Conservation (phyloP, 2,329 filamentous ascomycete genomes). For the Raffaelea ambrosiae region DNA sequence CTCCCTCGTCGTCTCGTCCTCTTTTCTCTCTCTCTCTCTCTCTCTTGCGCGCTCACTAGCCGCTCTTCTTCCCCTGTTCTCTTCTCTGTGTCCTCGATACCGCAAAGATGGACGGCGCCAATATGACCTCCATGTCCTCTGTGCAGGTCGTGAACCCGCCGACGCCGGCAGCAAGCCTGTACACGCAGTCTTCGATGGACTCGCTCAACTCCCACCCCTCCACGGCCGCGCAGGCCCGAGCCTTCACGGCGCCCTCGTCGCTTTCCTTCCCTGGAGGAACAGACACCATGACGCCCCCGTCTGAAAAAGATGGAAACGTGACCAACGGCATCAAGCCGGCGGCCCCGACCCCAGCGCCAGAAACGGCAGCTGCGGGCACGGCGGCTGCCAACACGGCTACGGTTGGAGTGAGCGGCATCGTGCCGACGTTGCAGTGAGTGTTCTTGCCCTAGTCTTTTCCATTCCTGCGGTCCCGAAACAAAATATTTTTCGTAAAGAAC, state of each 20-base stretch:
- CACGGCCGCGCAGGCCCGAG: slow-evolving; percentile 88
- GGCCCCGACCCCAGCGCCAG: slow-evolving; percentile 7
- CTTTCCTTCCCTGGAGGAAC: slow-evolving; percentile 71
- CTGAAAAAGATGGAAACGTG: slow-evolving; percentile 14
- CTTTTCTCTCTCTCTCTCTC: background rate
- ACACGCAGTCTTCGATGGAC: slow-evolving; percentile 53
- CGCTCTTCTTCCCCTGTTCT: background rate
- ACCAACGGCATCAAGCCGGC: slow-evolving; percentile 12
- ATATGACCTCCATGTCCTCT: slow-evolving; percentile 10
- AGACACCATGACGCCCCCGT: slow-evolving; percentile 13
- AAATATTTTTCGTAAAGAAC: slow-evolving; percentile 11
- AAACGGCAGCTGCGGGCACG: slow-evolving; percentile 10
- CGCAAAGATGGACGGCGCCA: too few species aligned
- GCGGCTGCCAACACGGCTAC: slow-evolving; percentile 77
- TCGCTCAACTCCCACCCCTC: slow-evolving; percentile 85
- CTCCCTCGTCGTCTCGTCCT: background rate
- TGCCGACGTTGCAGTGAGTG: slow-evolving; percentile 89
- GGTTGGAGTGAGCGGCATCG: slow-evolving; percentile 79
- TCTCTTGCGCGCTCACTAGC: background rate
- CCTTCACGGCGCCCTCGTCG: slow-evolving; percentile 86
- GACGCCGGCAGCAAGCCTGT: slow-evolving; percentile 11
- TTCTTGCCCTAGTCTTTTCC: slow-evolving; percentile 35
- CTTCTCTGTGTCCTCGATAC: too few species aligned
- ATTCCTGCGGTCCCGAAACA: too few species aligned
- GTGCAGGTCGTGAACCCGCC: slow-evolving; percentile 9